Percentiles rank a stretch among this genome's conserved stretches.
These are phyloP conservation scores for Arthroderma sp. DNA, from an alignment of 2,329 filamentous ascomycete genomes.

Conservation along the genomic window DNA sequence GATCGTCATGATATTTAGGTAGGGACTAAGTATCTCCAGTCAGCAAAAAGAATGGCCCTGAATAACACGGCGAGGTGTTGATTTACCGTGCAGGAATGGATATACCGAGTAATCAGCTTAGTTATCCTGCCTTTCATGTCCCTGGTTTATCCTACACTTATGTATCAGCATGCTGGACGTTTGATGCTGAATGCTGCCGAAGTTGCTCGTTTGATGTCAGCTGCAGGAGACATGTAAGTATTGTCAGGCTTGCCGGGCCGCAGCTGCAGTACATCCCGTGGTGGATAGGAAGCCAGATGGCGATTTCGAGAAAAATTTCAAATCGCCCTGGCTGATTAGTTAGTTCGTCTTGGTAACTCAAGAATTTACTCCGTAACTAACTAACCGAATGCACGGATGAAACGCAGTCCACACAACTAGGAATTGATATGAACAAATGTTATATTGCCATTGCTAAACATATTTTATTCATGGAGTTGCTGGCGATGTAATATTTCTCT, in stretches of 20 bases:
- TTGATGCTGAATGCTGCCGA: background rate
- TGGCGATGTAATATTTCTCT: background rate
- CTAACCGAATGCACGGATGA: background rate
- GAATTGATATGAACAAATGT: background rate
- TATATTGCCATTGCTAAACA: background rate
- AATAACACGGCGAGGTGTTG: background rate
- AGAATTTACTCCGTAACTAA: too few species aligned
- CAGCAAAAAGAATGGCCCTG: background rate
- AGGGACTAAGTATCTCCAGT: background rate
- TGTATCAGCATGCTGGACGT: too few species aligned
- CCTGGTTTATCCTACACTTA: too few species aligned
- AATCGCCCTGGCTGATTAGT: background rate
- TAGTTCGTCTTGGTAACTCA: background rate
- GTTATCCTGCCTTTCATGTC: background rate
- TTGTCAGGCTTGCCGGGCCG: background rate
- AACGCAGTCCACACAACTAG: background rate
- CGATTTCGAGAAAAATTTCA: slow-evolving; percentile 1
- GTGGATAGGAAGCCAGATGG: background rate
- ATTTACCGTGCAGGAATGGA: background rate
- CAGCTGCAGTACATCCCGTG: background rate
- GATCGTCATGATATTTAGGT: background rate
- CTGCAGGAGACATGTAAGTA: slow-evolving; percentile 1
- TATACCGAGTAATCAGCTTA: background rate
- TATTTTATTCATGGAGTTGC: background rate
- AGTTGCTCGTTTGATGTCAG: background rate